Conservation (phyloP, 768 basidiomycete species). For the Udeniomyces megalosporus region DNA sequence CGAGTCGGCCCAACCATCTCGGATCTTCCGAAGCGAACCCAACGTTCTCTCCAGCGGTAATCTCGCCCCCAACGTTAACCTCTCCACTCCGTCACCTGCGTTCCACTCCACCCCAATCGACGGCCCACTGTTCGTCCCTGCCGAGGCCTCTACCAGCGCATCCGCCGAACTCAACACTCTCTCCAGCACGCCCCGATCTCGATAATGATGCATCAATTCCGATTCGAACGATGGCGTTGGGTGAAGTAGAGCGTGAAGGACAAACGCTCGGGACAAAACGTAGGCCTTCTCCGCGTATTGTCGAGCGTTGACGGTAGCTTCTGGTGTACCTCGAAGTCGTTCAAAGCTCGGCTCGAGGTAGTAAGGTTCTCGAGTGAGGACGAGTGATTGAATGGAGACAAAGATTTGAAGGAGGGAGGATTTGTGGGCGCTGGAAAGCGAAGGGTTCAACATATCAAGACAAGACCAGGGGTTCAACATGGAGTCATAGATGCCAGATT, state of each 20-base stretch:
- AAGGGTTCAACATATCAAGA: background rate
- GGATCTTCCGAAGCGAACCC: background rate
- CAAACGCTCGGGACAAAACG: conserved; percentile 11
- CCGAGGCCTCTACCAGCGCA: conserved; percentile 1
- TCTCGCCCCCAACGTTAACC: no score
- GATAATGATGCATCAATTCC: conserved; percentile 6
- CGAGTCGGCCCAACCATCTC: no score
- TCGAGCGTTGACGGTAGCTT: conserved; percentile 9
- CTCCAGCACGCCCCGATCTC: background rate
- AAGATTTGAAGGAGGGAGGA: conserved; percentile 82
- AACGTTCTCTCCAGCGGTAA: background rate
- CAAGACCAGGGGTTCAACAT: no score
- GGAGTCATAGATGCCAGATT: no score
- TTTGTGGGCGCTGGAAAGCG: conserved; percentile 37
- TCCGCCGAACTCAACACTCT: background rate
- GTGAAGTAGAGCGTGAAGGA: conserved; percentile 12
- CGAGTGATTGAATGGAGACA: conserved; percentile 84
- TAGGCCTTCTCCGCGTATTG: conserved; percentile 7
- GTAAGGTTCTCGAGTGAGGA: conserved; percentile 84
- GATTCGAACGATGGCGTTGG: background rate
- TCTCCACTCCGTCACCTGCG: no score
- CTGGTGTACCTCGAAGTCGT: background rate
- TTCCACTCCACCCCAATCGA: no score
- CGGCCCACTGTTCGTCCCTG: background rate
- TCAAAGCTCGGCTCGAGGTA: conserved; percentile 60